phyloP scores from a whole-genome alignment of 1,284 basidiomycete genomes.

The Ganoderma multipileum region DNA sequence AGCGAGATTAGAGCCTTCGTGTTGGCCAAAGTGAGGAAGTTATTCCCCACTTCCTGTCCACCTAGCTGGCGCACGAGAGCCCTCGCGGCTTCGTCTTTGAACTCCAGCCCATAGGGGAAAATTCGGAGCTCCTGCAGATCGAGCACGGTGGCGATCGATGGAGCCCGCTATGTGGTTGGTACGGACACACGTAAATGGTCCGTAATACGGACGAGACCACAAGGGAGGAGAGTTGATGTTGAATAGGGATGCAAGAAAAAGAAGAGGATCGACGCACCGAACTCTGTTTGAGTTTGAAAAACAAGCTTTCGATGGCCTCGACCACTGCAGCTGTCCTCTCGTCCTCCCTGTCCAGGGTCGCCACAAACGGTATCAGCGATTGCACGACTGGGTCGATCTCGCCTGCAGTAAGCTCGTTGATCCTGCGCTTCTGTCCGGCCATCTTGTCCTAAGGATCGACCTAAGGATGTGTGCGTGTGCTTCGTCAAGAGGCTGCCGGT shows the following conservation, averaged over 20 bases:
- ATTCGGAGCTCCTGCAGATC: constrained; percentile 20
- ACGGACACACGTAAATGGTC: neutral
- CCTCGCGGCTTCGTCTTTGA: constrained; percentile 16
- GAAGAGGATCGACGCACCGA: constrained; percentile 11
- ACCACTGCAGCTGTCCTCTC: constrained; percentile 17
- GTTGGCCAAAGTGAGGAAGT: constrained; percentile 19
- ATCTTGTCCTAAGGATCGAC: neutral
- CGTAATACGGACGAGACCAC: neutral
- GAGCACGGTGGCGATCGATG: constrained; percentile 18
- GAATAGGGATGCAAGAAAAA: neutral
- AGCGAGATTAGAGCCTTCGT: constrained; percentile 21
- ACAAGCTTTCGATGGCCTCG: constrained; percentile 17
- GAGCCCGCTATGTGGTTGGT: constrained; percentile 13
- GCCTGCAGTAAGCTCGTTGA: constrained; percentile 14
- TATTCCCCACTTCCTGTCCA: constrained; percentile 12
- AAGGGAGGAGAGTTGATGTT: neutral
- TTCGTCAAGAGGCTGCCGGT: neutral
- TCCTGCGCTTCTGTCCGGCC: constrained; percentile 8
- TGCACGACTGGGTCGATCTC: constrained; percentile 19
- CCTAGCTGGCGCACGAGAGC: constrained; percentile 13
- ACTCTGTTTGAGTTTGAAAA: constrained; percentile 13
- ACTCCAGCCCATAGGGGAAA: constrained; percentile 20
- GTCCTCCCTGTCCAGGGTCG: constrained; percentile 18
- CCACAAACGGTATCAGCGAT: constrained; percentile 16
- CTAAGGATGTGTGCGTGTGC: neutral